phyloP scores from a whole-genome alignment of 257 asterid species.

The Nicotiana tabacum region DNA sequence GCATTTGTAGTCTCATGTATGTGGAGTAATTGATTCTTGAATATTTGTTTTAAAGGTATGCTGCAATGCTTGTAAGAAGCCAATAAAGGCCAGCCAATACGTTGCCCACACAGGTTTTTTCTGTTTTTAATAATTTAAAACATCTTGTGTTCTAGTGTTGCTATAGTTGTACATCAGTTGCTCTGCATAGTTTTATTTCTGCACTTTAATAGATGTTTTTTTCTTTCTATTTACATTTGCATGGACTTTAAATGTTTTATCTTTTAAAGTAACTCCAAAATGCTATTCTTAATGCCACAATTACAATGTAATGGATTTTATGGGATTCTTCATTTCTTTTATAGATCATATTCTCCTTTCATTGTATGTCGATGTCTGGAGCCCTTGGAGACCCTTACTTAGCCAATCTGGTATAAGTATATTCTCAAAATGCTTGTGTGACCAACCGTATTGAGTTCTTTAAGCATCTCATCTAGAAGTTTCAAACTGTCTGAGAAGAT shows the following conservation, averaged over 20 bases:
- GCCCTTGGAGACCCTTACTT: background rate
- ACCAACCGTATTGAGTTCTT: background rate
- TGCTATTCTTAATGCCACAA: background rate
- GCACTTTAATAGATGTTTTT: background rate
- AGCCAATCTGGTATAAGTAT: background rate
- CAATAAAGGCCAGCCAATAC: conserved; percentile 81
- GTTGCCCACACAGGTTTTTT: conserved; percentile 71
- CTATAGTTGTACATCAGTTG: conserved; percentile 11
- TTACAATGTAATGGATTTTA: background rate
- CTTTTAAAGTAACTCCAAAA: background rate
- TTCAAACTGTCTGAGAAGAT: background rate
- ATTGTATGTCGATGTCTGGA: background rate
- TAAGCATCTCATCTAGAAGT: background rate
- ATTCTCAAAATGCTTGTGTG: background rate
- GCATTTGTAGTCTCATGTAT: background rate
- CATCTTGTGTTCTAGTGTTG: conserved; percentile 13
- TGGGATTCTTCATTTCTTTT: background rate
- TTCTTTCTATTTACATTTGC: background rate
- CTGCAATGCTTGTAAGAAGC: conserved; percentile 94
- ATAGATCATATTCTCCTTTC: background rate
- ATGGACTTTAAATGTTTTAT: background rate
- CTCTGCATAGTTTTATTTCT: background rate
- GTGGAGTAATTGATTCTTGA: conserved; percentile 4
- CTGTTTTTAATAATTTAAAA: conserved; percentile 17
- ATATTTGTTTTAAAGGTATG: conserved; percentile 54